A percentile compares a stretch with the other conserved stretches of the same genome.
Evolutionary conservation across 805 yeast species (phyloP).

Genomic region (Candida sonorensis): DNA sequence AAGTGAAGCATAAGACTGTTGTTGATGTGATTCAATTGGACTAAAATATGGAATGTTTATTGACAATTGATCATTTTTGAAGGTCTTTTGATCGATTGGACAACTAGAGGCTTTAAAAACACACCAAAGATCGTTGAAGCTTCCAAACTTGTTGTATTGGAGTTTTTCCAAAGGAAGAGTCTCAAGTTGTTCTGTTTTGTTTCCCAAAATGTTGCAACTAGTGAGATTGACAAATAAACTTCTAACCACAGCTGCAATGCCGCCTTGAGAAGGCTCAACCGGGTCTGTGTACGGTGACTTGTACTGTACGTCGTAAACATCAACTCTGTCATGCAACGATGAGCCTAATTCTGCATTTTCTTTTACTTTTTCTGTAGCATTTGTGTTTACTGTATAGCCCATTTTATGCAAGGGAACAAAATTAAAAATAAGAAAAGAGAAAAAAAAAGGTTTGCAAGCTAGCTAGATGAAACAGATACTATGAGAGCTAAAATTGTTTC

Average conservation of each 20-base stretch:
- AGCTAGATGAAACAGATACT: no score
- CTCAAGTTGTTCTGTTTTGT: neutral
- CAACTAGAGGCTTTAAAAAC: neutral
- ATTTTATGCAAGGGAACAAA: no score
- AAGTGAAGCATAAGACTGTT: neutral
- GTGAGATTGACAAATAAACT: no score
- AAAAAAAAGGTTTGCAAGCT: no score
- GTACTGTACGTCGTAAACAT: neutral
- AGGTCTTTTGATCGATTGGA: no score
- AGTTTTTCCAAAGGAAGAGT: neutral
- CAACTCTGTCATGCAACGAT: neutral
- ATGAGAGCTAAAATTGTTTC: no score
- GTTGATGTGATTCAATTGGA: neutral
- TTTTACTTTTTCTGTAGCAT: no score
- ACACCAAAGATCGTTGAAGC: neutral
- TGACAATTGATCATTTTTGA: no score
- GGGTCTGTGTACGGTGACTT: neutral
- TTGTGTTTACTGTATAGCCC: no score
- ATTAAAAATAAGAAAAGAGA: no score
- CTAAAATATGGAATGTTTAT: no score
- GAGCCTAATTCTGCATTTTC: neutral
- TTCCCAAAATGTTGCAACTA: neutral
- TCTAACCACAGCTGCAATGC: neutral
- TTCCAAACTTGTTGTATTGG: no score
- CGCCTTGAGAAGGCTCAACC: neutral